Conservation (phyloP, 2,329 filamentous ascomycete genomes). For the Diplodia corticola region DNA sequence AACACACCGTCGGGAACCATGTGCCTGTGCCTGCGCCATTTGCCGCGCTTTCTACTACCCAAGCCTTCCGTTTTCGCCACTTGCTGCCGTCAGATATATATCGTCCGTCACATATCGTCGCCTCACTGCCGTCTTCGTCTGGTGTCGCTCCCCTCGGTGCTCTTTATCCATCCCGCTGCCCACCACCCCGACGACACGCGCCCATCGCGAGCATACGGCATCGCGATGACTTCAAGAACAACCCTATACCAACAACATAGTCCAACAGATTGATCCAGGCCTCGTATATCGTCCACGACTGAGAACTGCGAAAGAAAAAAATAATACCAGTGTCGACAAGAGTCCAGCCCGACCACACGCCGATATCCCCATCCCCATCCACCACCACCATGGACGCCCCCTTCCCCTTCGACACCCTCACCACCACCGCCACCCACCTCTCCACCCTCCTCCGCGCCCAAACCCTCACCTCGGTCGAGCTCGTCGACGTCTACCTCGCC, state of each 20-base stretch:
- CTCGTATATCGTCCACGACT: not conserved
- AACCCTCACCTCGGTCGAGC: slow-evolving; percentile 37
- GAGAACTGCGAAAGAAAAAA: too few species aligned
- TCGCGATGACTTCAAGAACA: slow-evolving; percentile 15
- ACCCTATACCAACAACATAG: not conserved
- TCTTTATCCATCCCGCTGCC: not conserved
- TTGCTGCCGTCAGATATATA: not conserved
- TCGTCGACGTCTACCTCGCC: slow-evolving; percentile 37
- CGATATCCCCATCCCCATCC: not conserved
- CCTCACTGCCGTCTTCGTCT: not conserved
- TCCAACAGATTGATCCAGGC: slow-evolving; percentile 4
- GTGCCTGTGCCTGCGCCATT: not conserved
- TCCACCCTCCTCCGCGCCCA: slow-evolving; percentile 35
- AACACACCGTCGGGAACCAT: not conserved
- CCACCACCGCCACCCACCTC: slow-evolving; percentile 34
- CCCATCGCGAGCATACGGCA: not conserved
- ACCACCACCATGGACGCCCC: slow-evolving; percentile 9
- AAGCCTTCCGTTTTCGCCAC: too few species aligned
- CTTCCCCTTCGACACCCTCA: slow-evolving; percentile 34
- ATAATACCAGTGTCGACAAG: not conserved
- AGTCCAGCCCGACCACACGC: not conserved
- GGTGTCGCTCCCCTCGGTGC: not conserved
- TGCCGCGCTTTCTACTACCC: too few species aligned
- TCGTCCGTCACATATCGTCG: not conserved
- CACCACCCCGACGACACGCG: not conserved